phyloP scores from a whole-genome alignment of 331 rosid genomes.

The Ulmus americana region DNA sequence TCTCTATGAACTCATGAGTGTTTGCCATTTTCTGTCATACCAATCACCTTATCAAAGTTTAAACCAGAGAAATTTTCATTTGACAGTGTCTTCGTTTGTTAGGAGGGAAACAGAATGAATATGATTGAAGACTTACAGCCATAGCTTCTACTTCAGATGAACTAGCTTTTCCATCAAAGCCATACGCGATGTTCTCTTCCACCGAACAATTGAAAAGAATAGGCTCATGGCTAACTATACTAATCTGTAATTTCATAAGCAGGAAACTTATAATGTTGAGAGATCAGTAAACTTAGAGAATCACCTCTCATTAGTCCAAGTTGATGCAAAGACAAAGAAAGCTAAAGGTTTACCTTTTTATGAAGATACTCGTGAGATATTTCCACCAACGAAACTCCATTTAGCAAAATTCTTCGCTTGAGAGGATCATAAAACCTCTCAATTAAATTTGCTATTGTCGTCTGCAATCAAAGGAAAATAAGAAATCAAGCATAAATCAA shows the following conservation, averaged over 20 bases:
- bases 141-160: conserved; percentile 38
- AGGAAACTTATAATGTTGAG: not conserved
- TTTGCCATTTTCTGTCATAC: conserved; percentile 38
- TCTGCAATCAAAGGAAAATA: conserved; percentile 40
- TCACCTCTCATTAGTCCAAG: not conserved
- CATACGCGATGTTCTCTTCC: conserved; percentile 66
- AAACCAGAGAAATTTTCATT: not conserved
- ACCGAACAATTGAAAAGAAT: conserved; percentile 60
- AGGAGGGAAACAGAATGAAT: not conserved
- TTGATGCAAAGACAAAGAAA: not conserved
- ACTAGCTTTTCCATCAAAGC: conserved; percentile 46
- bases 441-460: conserved; percentile 67
- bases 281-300: not conserved
- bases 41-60: not conserved
- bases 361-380: conserved; percentile 60
- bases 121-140: conserved; percentile 41
- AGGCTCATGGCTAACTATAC: conserved; percentile 77
- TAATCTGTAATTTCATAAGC: conserved; percentile 39
- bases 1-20: conserved; percentile 65
- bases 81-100: not conserved
- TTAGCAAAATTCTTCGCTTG: conserved; percentile 51
- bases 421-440: conserved; percentile 73
- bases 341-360: conserved; percentile 38
- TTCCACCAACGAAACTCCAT: conserved; percentile 58
- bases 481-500: not conserved